Base-by-base conservation (phyloP, 1,139 yeast genomes). In the Candida tropicalis region DNA sequence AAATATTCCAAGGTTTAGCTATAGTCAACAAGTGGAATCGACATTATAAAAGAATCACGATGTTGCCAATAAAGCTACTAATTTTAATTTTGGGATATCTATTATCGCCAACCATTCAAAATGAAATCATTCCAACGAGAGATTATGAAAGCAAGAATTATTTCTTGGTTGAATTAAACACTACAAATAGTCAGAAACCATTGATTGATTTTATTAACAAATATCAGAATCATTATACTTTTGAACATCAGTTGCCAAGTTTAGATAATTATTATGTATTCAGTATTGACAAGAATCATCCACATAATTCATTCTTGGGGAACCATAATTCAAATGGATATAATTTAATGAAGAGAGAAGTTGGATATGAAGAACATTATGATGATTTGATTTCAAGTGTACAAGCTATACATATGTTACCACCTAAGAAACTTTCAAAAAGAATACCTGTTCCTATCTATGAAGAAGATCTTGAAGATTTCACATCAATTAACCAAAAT, bases 211-310 rank as follows among this genome's bases (percentile, higher is more conserved):
- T 76, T 50, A 62, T 70, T 4, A 31, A 53, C 0, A 43, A 53
- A n/a, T 67, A 75, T 58, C 69, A 75, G 11, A 55, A 56, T 11
- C 55, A 54, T 7, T 72, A 63, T 52, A 46, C 50, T 9, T 84
- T 66, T 55, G 90, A 85, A 56, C 86, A 84, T 58, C 75, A 66
- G 38, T 77, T 80, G 2, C 66, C 80, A 25, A 86, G 84, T 0
- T 60, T 81, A 29, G 82, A 78, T 27, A 69, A 79, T 46, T 83
- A 81, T 57, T 80, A 73, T 57, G 86, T 85, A 9, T 82, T 85
- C 53, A 82, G 89, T 28, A 58, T 77, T 16, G 57, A 62, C 26
- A 77, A 79, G 52, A 38, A 47, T 5, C 65, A 68, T 47, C 54
- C 62, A 9, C 68, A 66, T 48, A 67, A 63, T 53, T 54, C 54